Evolutionary conservation across 352 stramenopile genomes (phyloP), one percentile per base, ranked within the genome.

Genomic region (Phytophthora ramorum): DNA sequence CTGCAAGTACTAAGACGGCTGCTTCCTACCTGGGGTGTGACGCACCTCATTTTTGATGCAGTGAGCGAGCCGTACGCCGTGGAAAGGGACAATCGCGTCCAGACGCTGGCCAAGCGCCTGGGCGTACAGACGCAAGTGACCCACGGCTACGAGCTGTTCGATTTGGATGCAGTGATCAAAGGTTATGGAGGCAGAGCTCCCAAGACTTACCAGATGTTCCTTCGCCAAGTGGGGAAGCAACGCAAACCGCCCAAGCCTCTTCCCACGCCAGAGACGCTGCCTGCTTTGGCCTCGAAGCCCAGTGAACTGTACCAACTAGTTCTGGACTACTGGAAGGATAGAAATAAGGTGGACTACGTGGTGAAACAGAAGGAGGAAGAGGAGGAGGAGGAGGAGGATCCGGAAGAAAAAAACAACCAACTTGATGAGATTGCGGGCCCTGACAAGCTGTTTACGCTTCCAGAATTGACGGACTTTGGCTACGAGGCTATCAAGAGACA

Each of bases 21-120:
- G 19, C 79, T 95, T 20, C 75, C 85, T 3, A 80, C 95, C 17
- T 98, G 88, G 85, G 73, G 79, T 17, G 89, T 98, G 49, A 97
- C 85, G 6, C 83, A 97, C 48, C 54, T 98, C 12, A 97, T 90
- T 24, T 97, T 97, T 60, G 95, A 98, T 54, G 80, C 73, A 35
- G 92, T 98, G 19, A 96, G 75, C 52, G 94, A 98, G 79, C 92
- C 91, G 1, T 98, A 97, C 58, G 93, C 92, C 12, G 74, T 89
- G 30, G 52, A 82, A 41, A 76, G 94, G 22, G 95, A 98, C 73
- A 52, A 76, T 6, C 59, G 69, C 19, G 85, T 97, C 7, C 38
- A 73, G 3, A 66, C 55, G 16, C 47, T 93, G 22, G 89, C 81
- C 0, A 66, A 78, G 30, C 47, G 67, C 44, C 54, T 81, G 5